Evolutionary conservation across 169 alveolate species (phyloP).

Genomic region (Cryptosporidium xiaoi): DNA sequence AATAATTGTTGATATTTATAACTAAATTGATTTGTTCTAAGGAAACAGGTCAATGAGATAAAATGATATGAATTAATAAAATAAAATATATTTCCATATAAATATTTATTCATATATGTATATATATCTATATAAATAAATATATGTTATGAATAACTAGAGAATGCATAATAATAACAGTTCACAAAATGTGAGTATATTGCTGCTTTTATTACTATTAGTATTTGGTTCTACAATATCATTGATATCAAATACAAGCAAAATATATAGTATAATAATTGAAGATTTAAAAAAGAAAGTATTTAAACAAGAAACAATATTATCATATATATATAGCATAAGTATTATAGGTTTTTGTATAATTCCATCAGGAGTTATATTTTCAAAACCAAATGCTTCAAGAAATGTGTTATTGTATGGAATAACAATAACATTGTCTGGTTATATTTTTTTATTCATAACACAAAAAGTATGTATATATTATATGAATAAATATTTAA

Average conservation of each 20-base stretch:
- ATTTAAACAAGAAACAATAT: conserved; percentile 48
- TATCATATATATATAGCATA: conserved; percentile 58
- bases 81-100: neutral
- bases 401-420: conserved; percentile 63
- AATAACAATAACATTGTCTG: conserved; percentile 23
- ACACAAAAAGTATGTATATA: conserved; percentile 33
- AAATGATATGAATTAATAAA: conserved; percentile 1
- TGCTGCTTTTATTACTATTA: conserved; percentile 17
- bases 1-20: neutral
- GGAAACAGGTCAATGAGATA: neutral
- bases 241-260: conserved; percentile 49
- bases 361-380: conserved; percentile 50
- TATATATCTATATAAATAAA: neutral
- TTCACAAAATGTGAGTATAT: neutral
- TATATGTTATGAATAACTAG: neutral
- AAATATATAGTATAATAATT: conserved; percentile 58
- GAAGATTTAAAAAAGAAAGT: conserved; percentile 50
- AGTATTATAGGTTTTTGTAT: conserved; percentile 52
- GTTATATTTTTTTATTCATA: conserved; percentile 28
- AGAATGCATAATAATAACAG: conserved; percentile 8
- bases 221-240: conserved; percentile 50
- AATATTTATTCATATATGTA: conserved; percentile 1
- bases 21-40: neutral
- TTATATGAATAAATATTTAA: conserved; percentile 45
- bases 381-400: conserved; percentile 54